These are phyloP conservation scores for Kodamaea restingae DNA, from an alignment of 805 yeast species.

Conservation along the genomic window DNA sequence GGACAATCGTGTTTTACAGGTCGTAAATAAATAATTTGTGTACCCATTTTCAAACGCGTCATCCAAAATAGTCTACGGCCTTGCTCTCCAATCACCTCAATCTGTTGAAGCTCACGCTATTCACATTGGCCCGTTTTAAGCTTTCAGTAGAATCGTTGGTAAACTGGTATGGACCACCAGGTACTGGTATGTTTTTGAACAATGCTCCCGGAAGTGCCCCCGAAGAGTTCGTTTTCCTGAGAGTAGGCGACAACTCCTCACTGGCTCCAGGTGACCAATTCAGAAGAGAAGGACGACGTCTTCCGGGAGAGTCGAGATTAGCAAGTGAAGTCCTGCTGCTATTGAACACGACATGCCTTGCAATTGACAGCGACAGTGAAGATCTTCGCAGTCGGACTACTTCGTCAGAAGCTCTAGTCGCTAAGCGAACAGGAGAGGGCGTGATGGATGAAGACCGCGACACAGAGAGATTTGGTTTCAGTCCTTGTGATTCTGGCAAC, in stretches of 20 bases:
- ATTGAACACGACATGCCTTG: conserved; percentile 25
- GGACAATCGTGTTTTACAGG: no score
- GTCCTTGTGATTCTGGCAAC: conserved; percentile 7
- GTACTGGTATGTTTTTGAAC: conserved; percentile 1
- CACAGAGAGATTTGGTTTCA: not conserved
- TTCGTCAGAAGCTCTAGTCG: conserved; percentile 1
- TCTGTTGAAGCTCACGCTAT: conserved; percentile 23
- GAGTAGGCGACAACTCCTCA: conserved; percentile 9
- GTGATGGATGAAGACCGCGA: conserved; percentile 2
- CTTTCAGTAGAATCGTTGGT: conserved; percentile 10
- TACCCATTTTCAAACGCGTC: no score
- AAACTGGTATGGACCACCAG: conserved; percentile 4
- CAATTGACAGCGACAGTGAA: conserved; percentile 21
- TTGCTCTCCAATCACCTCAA: conserved; percentile 11
- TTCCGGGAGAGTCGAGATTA: conserved; percentile 9
- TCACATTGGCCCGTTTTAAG: conserved; percentile 13
- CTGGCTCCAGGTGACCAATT: conserved; percentile 7
- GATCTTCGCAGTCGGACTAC: conserved; percentile 4
- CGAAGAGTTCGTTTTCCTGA: conserved; percentile 20
- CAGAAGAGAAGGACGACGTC: conserved; percentile 13
- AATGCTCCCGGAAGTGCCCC: conserved; percentile 10
- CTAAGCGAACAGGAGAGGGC: conserved; percentile 2
- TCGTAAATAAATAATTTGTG: no score
- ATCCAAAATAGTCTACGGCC: no score
- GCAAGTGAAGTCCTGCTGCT: conserved; percentile 19